Conservation (phyloP, 1,284 basidiomycete species). For the Coniophora puteana region DNA sequence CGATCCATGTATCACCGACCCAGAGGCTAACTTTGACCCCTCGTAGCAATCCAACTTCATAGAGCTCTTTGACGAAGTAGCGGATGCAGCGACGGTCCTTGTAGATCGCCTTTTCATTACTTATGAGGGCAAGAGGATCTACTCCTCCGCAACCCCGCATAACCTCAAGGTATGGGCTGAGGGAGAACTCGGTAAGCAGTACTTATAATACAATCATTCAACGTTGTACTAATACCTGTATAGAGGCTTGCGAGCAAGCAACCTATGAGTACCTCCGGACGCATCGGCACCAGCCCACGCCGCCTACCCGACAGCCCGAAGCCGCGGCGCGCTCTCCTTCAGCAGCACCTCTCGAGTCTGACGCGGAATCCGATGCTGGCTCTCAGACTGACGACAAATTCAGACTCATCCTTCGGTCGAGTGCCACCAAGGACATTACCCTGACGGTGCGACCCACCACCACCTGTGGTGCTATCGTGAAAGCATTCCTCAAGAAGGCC, state of each 20-base stretch:
- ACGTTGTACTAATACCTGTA: slow-evolving; percentile 11
- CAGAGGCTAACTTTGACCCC: not conserved
- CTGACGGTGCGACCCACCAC: slow-evolving; percentile 70
- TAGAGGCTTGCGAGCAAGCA: slow-evolving; percentile 60
- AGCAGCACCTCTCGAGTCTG: slow-evolving; percentile 24
- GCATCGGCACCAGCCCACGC: slow-evolving; percentile 30
- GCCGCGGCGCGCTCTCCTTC: slow-evolving; percentile 10
- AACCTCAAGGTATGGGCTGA: slow-evolving; percentile 63
- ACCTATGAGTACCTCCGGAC: slow-evolving; percentile 60
- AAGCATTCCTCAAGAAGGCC: slow-evolving; percentile 63
- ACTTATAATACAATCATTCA: not conserved
- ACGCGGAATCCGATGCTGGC: slow-evolving; percentile 37
- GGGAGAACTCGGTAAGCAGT: slow-evolving; percentile 54
- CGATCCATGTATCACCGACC: slow-evolving; percentile 15
- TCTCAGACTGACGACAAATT: slow-evolving; percentile 47
- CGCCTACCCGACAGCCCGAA: slow-evolving; percentile 12
- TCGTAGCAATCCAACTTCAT: slow-evolving; percentile 59
- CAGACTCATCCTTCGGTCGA: slow-evolving; percentile 61
- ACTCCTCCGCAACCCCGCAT: slow-evolving; percentile 61
- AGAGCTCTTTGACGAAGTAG: slow-evolving; percentile 55
- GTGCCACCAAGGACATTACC: slow-evolving; percentile 40
- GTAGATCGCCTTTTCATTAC: slow-evolving; percentile 51
- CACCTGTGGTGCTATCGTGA: slow-evolving; percentile 68
- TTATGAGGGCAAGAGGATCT: slow-evolving; percentile 57
- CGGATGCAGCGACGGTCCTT: slow-evolving; percentile 52